Evolutionary conservation across 176 grass and related monocot genomes (phyloP).

Genomic region (Avena insularis): DNA sequence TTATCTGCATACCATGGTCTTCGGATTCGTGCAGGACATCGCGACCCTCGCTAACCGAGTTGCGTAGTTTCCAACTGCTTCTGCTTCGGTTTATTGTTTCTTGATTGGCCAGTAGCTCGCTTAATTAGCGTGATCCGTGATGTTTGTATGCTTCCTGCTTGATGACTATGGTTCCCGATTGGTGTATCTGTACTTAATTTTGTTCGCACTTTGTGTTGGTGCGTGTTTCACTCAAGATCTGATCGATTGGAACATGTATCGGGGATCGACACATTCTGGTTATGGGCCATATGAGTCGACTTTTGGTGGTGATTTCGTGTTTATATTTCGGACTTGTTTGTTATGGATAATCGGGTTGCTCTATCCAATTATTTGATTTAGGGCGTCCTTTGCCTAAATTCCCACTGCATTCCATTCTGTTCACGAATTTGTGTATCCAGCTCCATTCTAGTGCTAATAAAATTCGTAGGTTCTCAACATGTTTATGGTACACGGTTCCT

Average conservation of each 20-base stretch:
- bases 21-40: slow-evolving; percentile 8
- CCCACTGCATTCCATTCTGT: background rate
- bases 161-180: background rate
- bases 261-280: background rate
- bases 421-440: background rate
- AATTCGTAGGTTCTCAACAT: background rate
- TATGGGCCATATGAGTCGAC: background rate
- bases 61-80: background rate
- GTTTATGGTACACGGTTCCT: background rate
- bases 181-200: background rate
- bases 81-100: background rate
- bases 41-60: background rate
- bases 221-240: slow-evolving; percentile 10
- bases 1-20: background rate
- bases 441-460: slow-evolving; percentile 10
- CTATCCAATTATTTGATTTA: too few relatives aligned
- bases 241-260: background rate
- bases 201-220: background rate
- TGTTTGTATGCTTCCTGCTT: background rate
- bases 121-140: background rate
- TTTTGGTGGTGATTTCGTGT: background rate
- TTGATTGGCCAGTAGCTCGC: background rate
- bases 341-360: too few relatives aligned
- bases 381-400: background rate
- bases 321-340: background rate